Percentiles rank a stretch among this genome's conserved stretches.
Evolutionary conservation across 306 rosid species (phyloP).

Genomic region (Vigna reflexopilosa): DNA sequence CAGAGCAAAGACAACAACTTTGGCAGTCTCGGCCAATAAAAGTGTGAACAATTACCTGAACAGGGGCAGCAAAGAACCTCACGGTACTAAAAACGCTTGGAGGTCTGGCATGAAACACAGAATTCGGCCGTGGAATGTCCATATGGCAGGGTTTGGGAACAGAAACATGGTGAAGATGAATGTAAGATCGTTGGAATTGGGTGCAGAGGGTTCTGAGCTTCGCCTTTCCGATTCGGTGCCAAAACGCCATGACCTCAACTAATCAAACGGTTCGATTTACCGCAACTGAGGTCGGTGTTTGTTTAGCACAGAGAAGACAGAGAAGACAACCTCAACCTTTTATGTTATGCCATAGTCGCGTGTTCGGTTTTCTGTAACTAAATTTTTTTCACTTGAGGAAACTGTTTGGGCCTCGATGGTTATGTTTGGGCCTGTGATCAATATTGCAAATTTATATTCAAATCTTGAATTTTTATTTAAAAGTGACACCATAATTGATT

Average conservation of each 20-base stretch:
- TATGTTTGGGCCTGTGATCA: background rate
- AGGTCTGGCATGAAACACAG: slow-evolving; percentile 40
- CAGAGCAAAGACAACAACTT: slow-evolving; percentile 27
- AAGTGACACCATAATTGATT: too few relatives aligned
- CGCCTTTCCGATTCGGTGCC: slow-evolving; percentile 58
- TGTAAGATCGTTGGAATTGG: slow-evolving; percentile 50
- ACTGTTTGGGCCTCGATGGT: background rate
- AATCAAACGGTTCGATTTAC: slow-evolving; percentile 35
- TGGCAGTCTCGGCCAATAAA: background rate
- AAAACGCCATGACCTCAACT: slow-evolving; percentile 59
- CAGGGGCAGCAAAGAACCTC: slow-evolving; percentile 73
- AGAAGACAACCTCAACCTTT: background rate
- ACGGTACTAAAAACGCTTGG: slow-evolving; percentile 44
- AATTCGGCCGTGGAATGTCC: slow-evolving; percentile 35
- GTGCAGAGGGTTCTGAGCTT: slow-evolving; percentile 48
- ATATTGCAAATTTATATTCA: background rate
- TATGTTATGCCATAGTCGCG: background rate
- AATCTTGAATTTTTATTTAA: too few relatives aligned
- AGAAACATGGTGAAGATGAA: slow-evolving; percentile 47
- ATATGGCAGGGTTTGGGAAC: slow-evolving; percentile 39
- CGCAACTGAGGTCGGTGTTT: slow-evolving; percentile 2
- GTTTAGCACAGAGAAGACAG: background rate
- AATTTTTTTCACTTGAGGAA: background rate
- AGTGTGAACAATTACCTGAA: slow-evolving; percentile 54
- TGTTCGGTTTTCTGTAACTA: background rate